Evolutionary conservation across 306 rosid species (phyloP).

Genomic region (Cucurbita moschata): DNA sequence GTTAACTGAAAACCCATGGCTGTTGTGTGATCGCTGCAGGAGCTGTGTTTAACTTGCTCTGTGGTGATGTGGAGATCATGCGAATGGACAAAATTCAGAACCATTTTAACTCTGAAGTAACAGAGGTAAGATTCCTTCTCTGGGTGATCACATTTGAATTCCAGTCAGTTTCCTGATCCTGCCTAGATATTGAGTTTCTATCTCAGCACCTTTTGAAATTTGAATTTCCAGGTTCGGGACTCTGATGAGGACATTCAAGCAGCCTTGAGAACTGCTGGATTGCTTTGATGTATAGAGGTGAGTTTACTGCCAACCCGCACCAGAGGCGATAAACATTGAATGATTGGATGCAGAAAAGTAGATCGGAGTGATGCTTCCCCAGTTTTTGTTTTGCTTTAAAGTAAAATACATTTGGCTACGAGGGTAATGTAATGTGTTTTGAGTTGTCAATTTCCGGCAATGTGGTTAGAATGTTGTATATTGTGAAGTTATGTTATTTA

Average conservation of each 20-base stretch:
- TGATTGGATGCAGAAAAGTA: background rate
- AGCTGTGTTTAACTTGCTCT: conserved; percentile 49
- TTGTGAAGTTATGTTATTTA: background rate
- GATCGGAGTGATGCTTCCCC: background rate
- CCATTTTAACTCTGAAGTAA: conserved; percentile 26
- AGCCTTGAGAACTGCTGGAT: conserved; percentile 54
- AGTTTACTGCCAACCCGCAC: background rate
- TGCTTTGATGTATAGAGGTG: conserved; percentile 11
- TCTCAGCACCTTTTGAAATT: background rate
- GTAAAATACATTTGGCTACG: background rate
- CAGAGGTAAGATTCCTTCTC: conserved; percentile 22
- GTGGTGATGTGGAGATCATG: conserved; percentile 19
- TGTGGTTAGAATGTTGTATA: background rate
- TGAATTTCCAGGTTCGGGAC: conserved; percentile 16
- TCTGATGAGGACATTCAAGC: conserved; percentile 32
- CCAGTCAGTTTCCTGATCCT: background rate
- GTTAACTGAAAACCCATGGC: background rate
- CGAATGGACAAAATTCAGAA: conserved; percentile 32
- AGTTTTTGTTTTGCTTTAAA: background rate
- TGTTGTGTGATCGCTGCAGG: conserved; percentile 15
- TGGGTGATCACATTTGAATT: background rate
- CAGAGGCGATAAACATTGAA: background rate
- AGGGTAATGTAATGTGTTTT: background rate
- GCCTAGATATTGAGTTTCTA: background rate
- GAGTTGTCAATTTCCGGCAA: background rate